Evolutionary conservation across 352 stramenopile genomes (phyloP), one percentile per base, ranked within the genome.

Genomic region (Pythium periplocum): DNA sequence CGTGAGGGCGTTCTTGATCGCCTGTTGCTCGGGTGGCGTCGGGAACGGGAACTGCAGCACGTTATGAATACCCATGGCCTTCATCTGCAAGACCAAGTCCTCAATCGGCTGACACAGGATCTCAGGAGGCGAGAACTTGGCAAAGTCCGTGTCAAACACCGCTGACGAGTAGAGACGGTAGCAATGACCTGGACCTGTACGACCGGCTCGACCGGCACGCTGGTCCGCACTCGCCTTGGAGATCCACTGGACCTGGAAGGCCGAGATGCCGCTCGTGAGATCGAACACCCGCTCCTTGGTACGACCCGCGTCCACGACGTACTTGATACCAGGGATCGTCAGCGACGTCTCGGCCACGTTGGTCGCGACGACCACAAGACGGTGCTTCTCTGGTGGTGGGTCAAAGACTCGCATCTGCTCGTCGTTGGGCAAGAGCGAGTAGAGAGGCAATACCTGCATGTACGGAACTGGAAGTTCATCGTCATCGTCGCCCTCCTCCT

Each of bases 281-380:
- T 99, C 90, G 45, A 98, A 98, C 47, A 98, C 96, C 47, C 93
- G 83, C 57, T 96, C 95, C 71, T 99, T 99, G 30, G 95, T 93
- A 37, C 96, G 76, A 4, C 97, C 97, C 48, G 83, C 93, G 51
- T 99, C 97, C 1, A 99, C 96, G 17, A 99, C 97, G 55, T 98
- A 98, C 40, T 95, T 96, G 64, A 98, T 97, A 3, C 80, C 84
- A 6, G 92, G 92, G 52, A 98, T 98, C 26, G 94, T 98, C 37
- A 98, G 67, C 37, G 88, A 98, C 10, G 97, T 99, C 74, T 99
- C 97, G 0, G 97, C 96, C 42, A 99, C 97, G 66, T 99, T 99
- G 12, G 97, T 99, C 10, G 96, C 91, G 17, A 99, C 79, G 4
- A 99, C 95, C 40, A 99, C 87, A 30, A 99, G 69, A 2, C 96